Base-by-base conservation (phyloP, 2,329 filamentous ascomycete species). In the Geosmithia putterillii region DNA sequence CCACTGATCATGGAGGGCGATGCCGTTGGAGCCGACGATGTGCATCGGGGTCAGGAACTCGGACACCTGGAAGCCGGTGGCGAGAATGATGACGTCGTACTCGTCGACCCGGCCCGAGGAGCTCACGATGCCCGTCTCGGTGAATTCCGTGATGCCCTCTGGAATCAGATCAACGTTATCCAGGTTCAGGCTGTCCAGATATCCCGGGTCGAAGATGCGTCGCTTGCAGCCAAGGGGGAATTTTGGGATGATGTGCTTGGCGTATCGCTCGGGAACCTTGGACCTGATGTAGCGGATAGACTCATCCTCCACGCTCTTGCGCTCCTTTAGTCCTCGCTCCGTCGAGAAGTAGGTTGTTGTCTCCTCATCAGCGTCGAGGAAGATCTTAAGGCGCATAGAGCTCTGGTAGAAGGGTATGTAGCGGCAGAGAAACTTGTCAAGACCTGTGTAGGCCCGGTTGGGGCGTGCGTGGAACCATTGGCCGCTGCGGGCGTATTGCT, bases 1-100 rank as follows among this genome's bases (percentile, higher is more conserved):
- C 57, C 55, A 59, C 25, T 57, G 54, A 4, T 55, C 47, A 15
- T 54, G 44, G 14, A 58, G 45, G 5, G 46, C 23, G n/a, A n/a
- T n/a, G 8, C 41, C 19, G 1, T 55, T 52, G 6, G 41, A 40
- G 18, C 57, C 57, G 14, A 51, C 23, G 34, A 60, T 52, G 7
- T 52, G 21, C 51, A 57, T 55, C 2, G 55, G 52, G 10, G 50
- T 44, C 12, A 58, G 41, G 42, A 58, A 56, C 17, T 50, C 42
- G 4, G 46, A 44, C 5, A 54, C 47, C 6, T 54, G 40, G 38
- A 58, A 59, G 1, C 56, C 56, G 0, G 54, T 59, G 6, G 51
- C 53, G 5, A 57, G 43, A 2, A 59, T 42, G n/a, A 57, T 50
- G 9, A 49, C 48, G 10, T 58, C 56, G 37, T 46, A 54, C 7